Evolutionary conservation across 176 grass and related monocot species (phyloP).

Genomic region (Rhipidocladum racemiflorum): DNA sequence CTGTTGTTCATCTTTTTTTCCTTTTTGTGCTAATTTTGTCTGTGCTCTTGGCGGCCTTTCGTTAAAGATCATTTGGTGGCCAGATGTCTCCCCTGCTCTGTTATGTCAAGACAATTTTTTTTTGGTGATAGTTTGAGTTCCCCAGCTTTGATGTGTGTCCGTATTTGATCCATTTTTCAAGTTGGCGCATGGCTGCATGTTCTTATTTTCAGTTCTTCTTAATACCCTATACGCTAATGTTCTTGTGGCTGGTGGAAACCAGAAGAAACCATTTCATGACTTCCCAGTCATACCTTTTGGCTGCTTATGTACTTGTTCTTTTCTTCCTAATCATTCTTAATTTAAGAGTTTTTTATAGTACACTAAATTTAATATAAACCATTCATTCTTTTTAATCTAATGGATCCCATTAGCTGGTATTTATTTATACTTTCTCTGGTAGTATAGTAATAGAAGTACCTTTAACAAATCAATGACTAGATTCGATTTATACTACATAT

Average conservation of each 20-base stretch:
- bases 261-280: neutral
- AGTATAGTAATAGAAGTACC: too few species aligned
- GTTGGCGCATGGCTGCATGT: constrained; percentile 9
- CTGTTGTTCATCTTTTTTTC: neutral
- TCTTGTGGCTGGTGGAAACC: neutral
- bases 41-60: neutral
- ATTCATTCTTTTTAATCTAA: too few species aligned
- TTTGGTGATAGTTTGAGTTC: constrained; percentile 2
- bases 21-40: neutral
- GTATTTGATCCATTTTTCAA: neutral
- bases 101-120: neutral
- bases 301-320: neutral
- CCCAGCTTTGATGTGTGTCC: constrained; percentile 1
- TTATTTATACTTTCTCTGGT: too few species aligned
- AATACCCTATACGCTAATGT: neutral
- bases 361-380: too few species aligned
- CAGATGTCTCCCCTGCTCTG: neutral
- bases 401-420: too few species aligned
- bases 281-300: neutral
- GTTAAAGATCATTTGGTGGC: neutral
- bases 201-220: neutral
- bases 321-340: neutral
- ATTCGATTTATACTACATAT: too few species aligned
- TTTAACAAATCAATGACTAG: too few species aligned
- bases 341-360: too few species aligned